Percentiles rank a stretch among this genome's conserved stretches.
phyloP scores from a whole-genome alignment of 768 basidiomycete genomes.

The Hydnomerulius pinastri region DNA sequence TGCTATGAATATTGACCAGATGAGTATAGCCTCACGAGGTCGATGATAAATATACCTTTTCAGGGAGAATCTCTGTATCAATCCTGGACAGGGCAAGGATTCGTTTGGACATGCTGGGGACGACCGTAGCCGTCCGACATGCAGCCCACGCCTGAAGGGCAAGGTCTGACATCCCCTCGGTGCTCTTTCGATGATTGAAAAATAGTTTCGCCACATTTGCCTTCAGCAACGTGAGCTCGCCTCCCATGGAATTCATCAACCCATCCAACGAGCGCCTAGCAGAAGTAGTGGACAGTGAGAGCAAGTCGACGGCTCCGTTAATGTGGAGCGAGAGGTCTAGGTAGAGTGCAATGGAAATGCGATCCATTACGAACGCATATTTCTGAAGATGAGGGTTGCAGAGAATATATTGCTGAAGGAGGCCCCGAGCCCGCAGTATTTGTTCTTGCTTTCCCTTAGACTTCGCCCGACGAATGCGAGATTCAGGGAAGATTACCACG shows the following conservation, averaged over 20 bases:
- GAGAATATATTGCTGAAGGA: slow-evolving; percentile 37
- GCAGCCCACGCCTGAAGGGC: slow-evolving; percentile 50
- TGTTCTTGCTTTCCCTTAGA: not conserved
- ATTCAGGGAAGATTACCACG: slow-evolving; percentile 31
- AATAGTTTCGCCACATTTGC: slow-evolving; percentile 33
- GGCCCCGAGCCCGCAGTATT: slow-evolving; percentile 11
- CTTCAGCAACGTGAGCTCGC: slow-evolving; percentile 30
- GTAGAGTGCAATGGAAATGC: slow-evolving; percentile 40
- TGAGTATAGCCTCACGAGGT: no score
- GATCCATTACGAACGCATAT: slow-evolving; percentile 49
- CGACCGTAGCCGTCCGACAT: slow-evolving; percentile 36
- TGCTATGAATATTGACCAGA: no score
- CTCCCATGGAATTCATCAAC: slow-evolving; percentile 41
- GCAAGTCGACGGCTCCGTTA: slow-evolving; percentile 40
- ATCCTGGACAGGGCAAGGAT: slow-evolving; percentile 21
- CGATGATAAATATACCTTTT: slow-evolving; percentile 26
- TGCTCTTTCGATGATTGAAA: slow-evolving; percentile 22
- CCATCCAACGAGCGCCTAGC: slow-evolving; percentile 36
- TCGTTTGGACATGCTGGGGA: slow-evolving; percentile 15
- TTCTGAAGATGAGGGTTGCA: slow-evolving; percentile 30
- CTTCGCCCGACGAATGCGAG: slow-evolving; percentile 9
- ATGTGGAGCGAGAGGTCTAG: slow-evolving; percentile 40
- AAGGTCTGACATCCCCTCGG: slow-evolving; percentile 17
- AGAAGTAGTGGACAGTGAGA: slow-evolving; percentile 32
- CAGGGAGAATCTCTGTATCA: slow-evolving; percentile 27